Conservation (phyloP, 495 filamentous ascomycete species). For the Glutinoglossum americanum region DNA sequence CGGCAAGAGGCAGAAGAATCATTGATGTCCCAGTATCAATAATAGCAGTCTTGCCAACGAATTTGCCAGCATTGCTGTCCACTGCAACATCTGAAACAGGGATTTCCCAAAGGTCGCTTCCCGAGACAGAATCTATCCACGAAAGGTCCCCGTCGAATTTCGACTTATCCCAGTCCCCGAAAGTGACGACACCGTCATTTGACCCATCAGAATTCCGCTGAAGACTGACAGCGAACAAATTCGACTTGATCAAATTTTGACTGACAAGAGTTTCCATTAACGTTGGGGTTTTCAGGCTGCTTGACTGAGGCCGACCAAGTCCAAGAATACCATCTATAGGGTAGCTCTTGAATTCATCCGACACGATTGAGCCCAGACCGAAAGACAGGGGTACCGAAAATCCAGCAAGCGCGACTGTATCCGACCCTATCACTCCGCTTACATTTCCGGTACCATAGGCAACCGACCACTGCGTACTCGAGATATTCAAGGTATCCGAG, state of each 20-base stretch:
- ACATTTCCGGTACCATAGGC: conserved; percentile 54
- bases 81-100: conserved; percentile 37
- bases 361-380: conserved; percentile 43
- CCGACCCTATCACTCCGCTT: conserved; percentile 35
- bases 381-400: conserved; percentile 39
- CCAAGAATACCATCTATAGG: conserved; percentile 79
- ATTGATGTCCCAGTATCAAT: conserved; percentile 72
- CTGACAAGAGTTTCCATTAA: conserved; percentile 40
- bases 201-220: conserved; percentile 35
- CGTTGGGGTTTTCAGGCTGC: conserved; percentile 26
- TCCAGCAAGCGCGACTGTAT: conserved; percentile 41
- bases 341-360: conserved; percentile 46
- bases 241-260: conserved; percentile 33
- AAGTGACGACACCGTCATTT: conserved; percentile 56
- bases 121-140: conserved; percentile 29
- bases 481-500: conserved; percentile 32
- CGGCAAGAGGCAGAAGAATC: conserved; percentile 39
- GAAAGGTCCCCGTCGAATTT: conserved; percentile 43
- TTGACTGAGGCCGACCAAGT: conserved; percentile 31
- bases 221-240: conserved; percentile 47
- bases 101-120: conserved; percentile 40
- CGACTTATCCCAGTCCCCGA: conserved; percentile 43
- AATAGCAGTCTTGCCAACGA: conserved; percentile 34
- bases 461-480: conserved; percentile 31
- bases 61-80: conserved; percentile 27